Evolutionary conservation across 2,329 filamentous ascomycete genomes (phyloP), one percentile per base, ranked within the genome.

Genomic region (Colletotrichum lupini): DNA sequence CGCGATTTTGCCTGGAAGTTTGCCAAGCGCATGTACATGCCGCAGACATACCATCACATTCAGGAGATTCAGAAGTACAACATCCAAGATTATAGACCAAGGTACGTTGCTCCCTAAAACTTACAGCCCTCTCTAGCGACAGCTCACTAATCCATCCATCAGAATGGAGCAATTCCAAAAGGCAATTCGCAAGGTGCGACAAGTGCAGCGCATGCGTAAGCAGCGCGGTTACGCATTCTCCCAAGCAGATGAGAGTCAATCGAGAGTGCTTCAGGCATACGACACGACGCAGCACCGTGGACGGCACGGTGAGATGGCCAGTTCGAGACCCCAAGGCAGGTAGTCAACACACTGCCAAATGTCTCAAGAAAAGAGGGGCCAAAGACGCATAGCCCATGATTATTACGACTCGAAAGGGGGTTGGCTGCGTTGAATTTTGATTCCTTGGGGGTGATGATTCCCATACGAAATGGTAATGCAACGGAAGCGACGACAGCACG

Each of bases 131-230:
- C 67, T 8, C n/a, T 8, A 5, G 8, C 9, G 11, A 4, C 14
- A 16, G n/a, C 49, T 52, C 32, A 64, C 62, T 80, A 32, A 79
- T 70, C 64, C n/a, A 35, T 42, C 52, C 2, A 35, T 12, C 75
- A 96, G 94, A 80, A 99, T 99, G 97, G 97, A 99, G 81, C 97
- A 99, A 85, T 99, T 99, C 88, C 97, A 99, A 85, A 99, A 99
- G 85, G 97, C 97, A 26, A 98, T 99, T 80, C 93, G 97, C 79
- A 99, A 99, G 85, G 97, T 99, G 66, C 92, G 97, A 64, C 97
- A 99, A 84, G 97, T 98, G 53, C 97, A 98, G 85, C 94, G 97
- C 76, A 99, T 98, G 97, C 95, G 97, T 81, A 99, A 99, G 85
- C 97, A 99, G 85, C 93, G 97, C 80, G 97, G 97, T 42, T 99